A percentile compares a stretch with the other conserved stretches of the same genome.
phyloP scores from a whole-genome alignment of 2,329 filamentous ascomycete genomes.

The Fusarium praegraminearum region DNA sequence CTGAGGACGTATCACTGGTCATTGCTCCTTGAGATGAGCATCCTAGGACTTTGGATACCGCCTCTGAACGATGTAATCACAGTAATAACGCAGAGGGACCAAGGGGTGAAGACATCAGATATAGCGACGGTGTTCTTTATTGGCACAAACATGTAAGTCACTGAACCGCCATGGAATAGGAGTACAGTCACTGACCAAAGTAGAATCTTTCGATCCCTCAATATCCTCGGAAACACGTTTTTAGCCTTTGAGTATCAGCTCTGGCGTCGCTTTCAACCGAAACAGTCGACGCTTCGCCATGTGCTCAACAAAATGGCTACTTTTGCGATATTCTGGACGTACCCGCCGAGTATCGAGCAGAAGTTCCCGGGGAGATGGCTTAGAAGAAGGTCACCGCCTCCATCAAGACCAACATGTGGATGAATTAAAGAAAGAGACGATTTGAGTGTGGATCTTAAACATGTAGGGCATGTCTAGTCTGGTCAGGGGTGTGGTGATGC shows the following conservation, averaged over 20 bases:
- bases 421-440: background rate
- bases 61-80: constrained; percentile 45
- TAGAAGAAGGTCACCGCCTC: background rate
- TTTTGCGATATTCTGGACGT: constrained; percentile 57
- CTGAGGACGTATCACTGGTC: constrained; percentile 57
- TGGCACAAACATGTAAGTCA: constrained; percentile 55
- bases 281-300: constrained; percentile 42
- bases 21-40: constrained; percentile 51
- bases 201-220: constrained; percentile 56
- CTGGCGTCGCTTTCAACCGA: constrained; percentile 53
- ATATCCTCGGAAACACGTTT: constrained; percentile 55
- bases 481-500: constrained; percentile 21
- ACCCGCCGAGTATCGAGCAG: constrained; percentile 56
- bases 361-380: constrained; percentile 52
- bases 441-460: too few species aligned
- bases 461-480: too few species aligned
- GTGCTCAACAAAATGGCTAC: constrained; percentile 48
- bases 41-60: constrained; percentile 45
- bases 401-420: background rate
- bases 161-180: too few species aligned
- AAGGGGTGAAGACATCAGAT: constrained; percentile 32
- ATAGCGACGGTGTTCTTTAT: constrained; percentile 53
- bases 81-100: constrained; percentile 18
- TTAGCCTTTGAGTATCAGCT: constrained; percentile 55
- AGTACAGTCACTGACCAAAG: constrained; percentile 3